phyloP scores from a whole-genome alignment of 805 yeast species.

The Ogataea pini region DNA sequence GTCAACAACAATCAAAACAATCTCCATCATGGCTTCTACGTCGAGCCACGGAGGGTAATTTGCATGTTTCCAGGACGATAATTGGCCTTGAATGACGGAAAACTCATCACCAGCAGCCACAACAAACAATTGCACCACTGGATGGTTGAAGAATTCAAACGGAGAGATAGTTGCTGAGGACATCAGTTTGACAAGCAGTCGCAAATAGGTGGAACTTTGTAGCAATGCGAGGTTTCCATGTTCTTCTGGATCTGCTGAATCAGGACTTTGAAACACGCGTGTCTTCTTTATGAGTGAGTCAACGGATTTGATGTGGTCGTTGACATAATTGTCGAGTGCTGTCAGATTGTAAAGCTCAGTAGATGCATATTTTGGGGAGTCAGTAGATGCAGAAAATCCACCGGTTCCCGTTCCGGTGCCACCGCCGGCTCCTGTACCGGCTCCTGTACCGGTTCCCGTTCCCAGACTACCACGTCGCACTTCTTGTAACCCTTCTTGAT shows the following conservation, averaged over 20 bases:
- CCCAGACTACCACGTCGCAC: slow-evolving; percentile 18
- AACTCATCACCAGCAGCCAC: slow-evolving; percentile 56
- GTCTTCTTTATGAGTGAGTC: slow-evolving; percentile 18
- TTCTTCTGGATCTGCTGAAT: neutral
- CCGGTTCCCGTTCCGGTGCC: neutral
- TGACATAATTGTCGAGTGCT: slow-evolving; percentile 18
- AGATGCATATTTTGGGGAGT: slow-evolving; percentile 10
- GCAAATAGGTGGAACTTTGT: slow-evolving; percentile 53
- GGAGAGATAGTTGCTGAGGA: slow-evolving; percentile 64
- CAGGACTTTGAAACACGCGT: neutral
- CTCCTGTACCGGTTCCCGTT: too few species aligned
- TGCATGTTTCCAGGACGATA: slow-evolving; percentile 52
- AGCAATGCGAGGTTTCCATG: slow-evolving; percentile 26
- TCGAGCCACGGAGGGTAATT: slow-evolving; percentile 64
- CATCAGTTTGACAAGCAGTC: slow-evolving; percentile 57
- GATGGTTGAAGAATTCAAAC: slow-evolving; percentile 86
- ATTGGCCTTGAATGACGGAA: slow-evolving; percentile 56
- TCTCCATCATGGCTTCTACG: slow-evolving; percentile 57
- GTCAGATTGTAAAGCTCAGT: slow-evolving; percentile 28
- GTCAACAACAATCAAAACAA: slow-evolving; percentile 53
- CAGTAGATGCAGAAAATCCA: slow-evolving; percentile 9
- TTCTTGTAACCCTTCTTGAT: slow-evolving; percentile 21
- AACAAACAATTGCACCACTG: slow-evolving; percentile 71
- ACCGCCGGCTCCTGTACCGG: neutral
- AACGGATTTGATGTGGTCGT: slow-evolving; percentile 24